Evolutionary conservation across 148 eudicot genomes (phyloP), one percentile per base, ranked within the genome.

Genomic region (Simmondsia chinensis): DNA sequence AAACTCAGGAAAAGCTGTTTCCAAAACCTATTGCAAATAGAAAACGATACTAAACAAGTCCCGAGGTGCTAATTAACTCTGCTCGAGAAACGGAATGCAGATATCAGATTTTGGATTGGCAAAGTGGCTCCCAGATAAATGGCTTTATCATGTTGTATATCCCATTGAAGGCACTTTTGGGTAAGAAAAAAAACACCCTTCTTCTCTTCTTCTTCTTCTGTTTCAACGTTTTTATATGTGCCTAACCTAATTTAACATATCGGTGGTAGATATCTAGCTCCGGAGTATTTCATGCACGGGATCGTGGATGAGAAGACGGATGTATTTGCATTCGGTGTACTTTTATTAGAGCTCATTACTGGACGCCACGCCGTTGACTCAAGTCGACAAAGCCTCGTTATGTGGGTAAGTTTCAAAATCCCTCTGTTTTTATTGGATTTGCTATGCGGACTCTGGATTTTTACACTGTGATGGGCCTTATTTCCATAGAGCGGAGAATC

Each of bases 251-350:
- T 22, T n/a, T n/a, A n/a, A n/a, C n/a, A n/a, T n/a, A n/a, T n/a
- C n/a, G n/a, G n/a, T n/a, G n/a, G n/a, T n/a, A 82, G 83, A 43
- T 83, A 83, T 43, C 74, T 84, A 72, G 94, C 99, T 40, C 99
- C 95, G 1, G 97, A 89, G 41, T 89, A 85, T 60, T 85, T 89
- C 68, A 89, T 85, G 95, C 93, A 79, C 30, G 95, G 95, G 50
- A 56, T 85, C 30, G 85, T 79, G 28, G 68, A 91, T 51, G 99
- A 85, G 71, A 91, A 91, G 62, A 91, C 86, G 21, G 95, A 91
- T 50, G 86, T 82, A 8, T 85, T 85, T 49, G 91, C 97, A n/a
- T 89, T 75, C 39, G 97, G 97, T 9, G 97, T 84, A 43, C 43
- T 91, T 14, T 37, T 91, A 33, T 69, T 91, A n/a, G 95, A 91